Base-by-base conservation (phyloP, 2,329 filamentous ascomycete species). In the Iodosphaeria phyllophila region DNA sequence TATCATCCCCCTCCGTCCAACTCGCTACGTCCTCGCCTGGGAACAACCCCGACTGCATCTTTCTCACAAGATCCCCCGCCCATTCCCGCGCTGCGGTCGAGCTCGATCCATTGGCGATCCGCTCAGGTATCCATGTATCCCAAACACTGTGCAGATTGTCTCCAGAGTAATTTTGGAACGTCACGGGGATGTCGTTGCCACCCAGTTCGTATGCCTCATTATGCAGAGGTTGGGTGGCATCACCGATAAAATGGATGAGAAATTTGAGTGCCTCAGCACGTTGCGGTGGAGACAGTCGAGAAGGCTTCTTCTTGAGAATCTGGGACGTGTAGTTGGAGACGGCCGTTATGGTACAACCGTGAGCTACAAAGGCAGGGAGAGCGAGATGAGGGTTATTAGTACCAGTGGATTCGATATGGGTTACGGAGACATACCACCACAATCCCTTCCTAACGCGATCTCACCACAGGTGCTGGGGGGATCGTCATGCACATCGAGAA, bases 281-380 rank as follows among this genome's bases (percentile, higher is more conserved):
- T n/a, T n/a, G n/a, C n/a, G n/a, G n/a, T n/a, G n/a, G n/a, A n/a
- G n/a, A n/a, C n/a, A n/a, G n/a, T n/a, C 13, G 10, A 16, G 11
- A 9, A 8, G 16, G 11, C 25, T 11, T 21, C 7, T n/a, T n/a
- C 5, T 20, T 20, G 5, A 9, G 5, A 6, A 20, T 4, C 5
- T 5, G 8, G 19, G 4, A 20, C 5, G 19, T 10, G 24, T 48
- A 51, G 31, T 51, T 54, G 34, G 47, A 41, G 8, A 55, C 50
- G 4, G 67, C 64, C 30, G 50, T 63, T 28, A 76, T 58, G 22
- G 75, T 54, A 47, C 71, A 76, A n/a, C 68, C 69, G 8, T 47
- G 51, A 7, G 46, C n/a, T n/a, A n/a, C n/a, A n/a, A n/a, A n/a
- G n/a, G n/a, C n/a, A n/a, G n/a, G n/a, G n/a, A n/a, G n/a, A n/a